Evolutionary conservation across 129 eudicot species (phyloP).

Genomic region (Tagetes erecta): DNA sequence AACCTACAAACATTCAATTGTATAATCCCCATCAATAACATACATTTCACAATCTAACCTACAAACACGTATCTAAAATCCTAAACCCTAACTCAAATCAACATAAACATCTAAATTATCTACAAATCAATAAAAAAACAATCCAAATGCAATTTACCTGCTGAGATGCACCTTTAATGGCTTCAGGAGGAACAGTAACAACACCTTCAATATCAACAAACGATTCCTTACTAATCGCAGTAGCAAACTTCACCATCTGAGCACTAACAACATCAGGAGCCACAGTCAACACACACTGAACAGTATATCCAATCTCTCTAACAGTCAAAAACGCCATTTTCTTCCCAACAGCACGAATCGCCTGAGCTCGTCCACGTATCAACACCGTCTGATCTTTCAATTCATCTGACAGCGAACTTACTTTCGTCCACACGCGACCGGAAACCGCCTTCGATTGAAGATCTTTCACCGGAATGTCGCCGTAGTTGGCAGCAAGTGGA

Average conservation of each 20-base stretch:
- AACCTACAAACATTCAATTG: slow-evolving; percentile 44
- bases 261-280: slow-evolving; percentile 56
- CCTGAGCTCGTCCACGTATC: slow-evolving; percentile 63
- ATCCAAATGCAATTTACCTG: slow-evolving; percentile 45
- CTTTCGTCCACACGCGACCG: slow-evolving; percentile 58
- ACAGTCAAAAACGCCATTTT: slow-evolving; percentile 82
- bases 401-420: slow-evolving; percentile 35
- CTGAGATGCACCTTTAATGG: slow-evolving; percentile 79
- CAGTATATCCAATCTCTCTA: slow-evolving; percentile 62
- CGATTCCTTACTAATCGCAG: slow-evolving; percentile 56
- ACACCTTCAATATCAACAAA: slow-evolving; percentile 65
- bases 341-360: slow-evolving; percentile 82
- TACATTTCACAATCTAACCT: background rate
- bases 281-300: slow-evolving; percentile 81
- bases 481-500: slow-evolving; percentile 64
- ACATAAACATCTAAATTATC: background rate
- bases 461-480: slow-evolving; percentile 54
- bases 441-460: slow-evolving; percentile 60
- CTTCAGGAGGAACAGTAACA: slow-evolving; percentile 51
- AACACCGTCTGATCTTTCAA: slow-evolving; percentile 53
- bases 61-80: background rate
- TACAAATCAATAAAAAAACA: background rate
- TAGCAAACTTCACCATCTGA: slow-evolving; percentile 76
- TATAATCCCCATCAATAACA: background rate
- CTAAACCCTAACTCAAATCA: background rate